Conservation (phyloP, 1,139 yeast species). For the Blastobotrys apis region DNA sequence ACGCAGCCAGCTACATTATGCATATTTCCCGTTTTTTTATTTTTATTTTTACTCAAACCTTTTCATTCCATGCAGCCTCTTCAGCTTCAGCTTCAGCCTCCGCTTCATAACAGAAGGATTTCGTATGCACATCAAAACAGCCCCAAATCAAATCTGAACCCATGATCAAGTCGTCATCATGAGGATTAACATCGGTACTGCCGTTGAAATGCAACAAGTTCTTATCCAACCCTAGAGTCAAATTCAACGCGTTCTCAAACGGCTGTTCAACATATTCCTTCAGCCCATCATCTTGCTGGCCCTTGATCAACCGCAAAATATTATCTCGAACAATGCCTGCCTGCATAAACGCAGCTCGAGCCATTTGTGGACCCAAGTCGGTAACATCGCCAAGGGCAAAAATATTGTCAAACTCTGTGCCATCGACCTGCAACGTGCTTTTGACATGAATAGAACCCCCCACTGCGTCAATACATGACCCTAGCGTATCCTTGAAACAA, state of each 20-base stretch:
- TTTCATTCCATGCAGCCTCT: too few relatives aligned
- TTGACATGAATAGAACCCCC: constrained; percentile 19
- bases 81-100: too few relatives aligned
- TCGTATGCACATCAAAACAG: constrained; percentile 15
- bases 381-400: constrained; percentile 27
- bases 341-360: constrained; percentile 19
- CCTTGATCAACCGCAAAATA: constrained; percentile 13
- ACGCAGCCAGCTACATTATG: too few relatives aligned
- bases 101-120: constrained; percentile 1
- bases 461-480: constrained; percentile 12
- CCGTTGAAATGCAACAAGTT: constrained; percentile 14
- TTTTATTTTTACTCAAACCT: too few relatives aligned
- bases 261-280: constrained; percentile 14
- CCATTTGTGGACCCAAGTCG: constrained; percentile 21
- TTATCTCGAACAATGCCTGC: constrained; percentile 18
- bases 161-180: constrained; percentile 17
- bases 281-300: not conserved
- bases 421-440: constrained; percentile 21
- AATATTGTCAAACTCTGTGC: constrained; percentile 14
- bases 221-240: constrained; percentile 20
- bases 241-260: constrained; percentile 17
- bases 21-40: too few relatives aligned
- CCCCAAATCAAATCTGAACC: constrained; percentile 14
- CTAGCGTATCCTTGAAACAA: constrained; percentile 12
- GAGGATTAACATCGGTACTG: constrained; percentile 11